phyloP scores from a whole-genome alignment of 192 early-diverging fungal genomes.

The Jimgerdemannia flammicorona region DNA sequence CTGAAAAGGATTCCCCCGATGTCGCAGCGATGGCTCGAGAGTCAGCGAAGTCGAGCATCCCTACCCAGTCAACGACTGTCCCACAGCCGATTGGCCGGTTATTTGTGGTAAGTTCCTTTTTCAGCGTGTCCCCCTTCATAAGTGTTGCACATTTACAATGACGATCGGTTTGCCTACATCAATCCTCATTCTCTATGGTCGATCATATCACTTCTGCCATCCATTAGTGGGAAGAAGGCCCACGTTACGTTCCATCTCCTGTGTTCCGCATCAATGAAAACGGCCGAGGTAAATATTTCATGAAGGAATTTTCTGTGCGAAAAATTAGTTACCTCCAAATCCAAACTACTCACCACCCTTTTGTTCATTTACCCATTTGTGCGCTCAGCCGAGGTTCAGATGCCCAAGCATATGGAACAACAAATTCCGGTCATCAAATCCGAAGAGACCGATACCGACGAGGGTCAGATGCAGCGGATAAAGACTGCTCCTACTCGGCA shows the following conservation, averaged over 20 bases:
- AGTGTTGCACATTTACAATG: background rate
- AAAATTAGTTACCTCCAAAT: background rate
- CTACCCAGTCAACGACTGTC: background rate
- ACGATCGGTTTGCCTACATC: no score
- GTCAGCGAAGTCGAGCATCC: background rate
- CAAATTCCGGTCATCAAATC: background rate
- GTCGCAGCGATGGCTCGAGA: background rate
- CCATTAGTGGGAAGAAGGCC: background rate
- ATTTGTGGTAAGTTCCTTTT: background rate
- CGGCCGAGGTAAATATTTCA: background rate
- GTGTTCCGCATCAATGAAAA: background rate
- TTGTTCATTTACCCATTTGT: background rate
- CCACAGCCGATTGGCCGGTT: background rate
- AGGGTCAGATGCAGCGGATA: background rate
- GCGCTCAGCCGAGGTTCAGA: background rate
- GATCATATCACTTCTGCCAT: background rate
- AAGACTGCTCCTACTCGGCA: background rate
- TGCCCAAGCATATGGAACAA: background rate
- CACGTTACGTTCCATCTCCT: background rate
- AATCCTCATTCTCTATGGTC: background rate
- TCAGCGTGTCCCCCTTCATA: background rate
- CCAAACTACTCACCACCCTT: background rate
- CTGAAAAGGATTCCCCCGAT: slow-evolving; percentile 3
- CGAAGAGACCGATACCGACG: background rate
- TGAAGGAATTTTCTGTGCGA: background rate